Conservation (phyloP, 768 basidiomycete genomes). For the Boletus reticulatus region DNA sequence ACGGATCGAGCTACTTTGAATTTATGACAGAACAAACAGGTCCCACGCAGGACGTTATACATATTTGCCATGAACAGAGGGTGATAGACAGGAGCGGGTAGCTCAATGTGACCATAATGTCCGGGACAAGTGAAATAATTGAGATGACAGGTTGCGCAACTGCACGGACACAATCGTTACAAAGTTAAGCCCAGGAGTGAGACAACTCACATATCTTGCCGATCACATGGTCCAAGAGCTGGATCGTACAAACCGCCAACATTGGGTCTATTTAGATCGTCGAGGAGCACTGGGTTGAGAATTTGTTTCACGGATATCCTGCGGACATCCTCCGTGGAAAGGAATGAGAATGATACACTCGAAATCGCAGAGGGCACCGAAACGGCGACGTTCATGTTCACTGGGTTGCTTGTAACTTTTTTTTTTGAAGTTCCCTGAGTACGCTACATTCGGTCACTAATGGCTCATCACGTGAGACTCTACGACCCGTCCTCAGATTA, state of each 20-base stretch:
- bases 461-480: conserved; percentile 14
- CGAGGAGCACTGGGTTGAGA: conserved; percentile 87
- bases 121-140: conserved; percentile 96
- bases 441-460: conserved; percentile 11
- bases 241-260: conserved; percentile 93
- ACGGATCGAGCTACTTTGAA: conserved; percentile 79
- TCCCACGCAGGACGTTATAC: conserved; percentile 81
- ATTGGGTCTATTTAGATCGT: conserved; percentile 92
- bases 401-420: too few species aligned
- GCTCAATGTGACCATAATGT: conserved; percentile 96
- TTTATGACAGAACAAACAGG: conserved; percentile 91
- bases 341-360: conserved; percentile 90
- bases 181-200: neutral
- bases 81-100: conserved; percentile 94
- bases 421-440: too few species aligned
- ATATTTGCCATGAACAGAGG: conserved; percentile 93
- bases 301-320: conserved; percentile 98
- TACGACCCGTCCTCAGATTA: neutral
- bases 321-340: conserved; percentile 82
- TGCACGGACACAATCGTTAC: conserved; percentile 32
- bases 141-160: conserved; percentile 91
- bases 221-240: conserved; percentile 86
- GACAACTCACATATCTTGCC: conserved; percentile 80
- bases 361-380: conserved; percentile 83
- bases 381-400: conserved; percentile 83